Conservation (phyloP, 306 rosid species). For the Quercus bicolor region DNA sequence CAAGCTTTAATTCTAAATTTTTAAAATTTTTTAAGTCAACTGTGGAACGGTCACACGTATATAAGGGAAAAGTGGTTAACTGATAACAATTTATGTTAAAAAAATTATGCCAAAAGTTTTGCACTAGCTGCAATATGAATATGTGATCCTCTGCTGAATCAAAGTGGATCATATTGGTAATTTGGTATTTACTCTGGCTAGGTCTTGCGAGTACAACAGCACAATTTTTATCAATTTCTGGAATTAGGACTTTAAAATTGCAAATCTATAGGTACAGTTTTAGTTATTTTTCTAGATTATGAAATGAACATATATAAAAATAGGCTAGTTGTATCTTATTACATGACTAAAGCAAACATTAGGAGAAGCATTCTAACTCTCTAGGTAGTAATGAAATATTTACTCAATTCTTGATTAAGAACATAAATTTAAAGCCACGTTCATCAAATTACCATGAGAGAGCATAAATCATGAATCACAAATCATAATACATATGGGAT, state of each 20-base stretch:
- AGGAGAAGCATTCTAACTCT: no score
- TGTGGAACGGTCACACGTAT: background rate
- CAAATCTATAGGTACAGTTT: no score
- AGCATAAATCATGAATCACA: background rate
- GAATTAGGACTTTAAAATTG: no score
- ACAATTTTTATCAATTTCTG: background rate
- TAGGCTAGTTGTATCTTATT: no score
- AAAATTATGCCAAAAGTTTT: background rate
- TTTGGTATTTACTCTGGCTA: background rate
- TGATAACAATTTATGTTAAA: background rate
- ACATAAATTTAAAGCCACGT: background rate
- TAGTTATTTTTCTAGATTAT: no score
- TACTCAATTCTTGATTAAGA: background rate
- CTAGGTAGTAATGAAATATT: background rate
- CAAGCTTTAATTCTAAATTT: background rate
- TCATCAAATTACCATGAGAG: background rate
- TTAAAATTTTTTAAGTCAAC: background rate
- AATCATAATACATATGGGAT: conserved; percentile 52
- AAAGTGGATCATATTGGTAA: no score
- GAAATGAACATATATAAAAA: no score
- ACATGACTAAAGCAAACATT: no score
- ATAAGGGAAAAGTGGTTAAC: background rate
- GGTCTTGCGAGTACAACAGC: background rate
- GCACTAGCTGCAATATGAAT: background rate
- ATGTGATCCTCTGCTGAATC: background rate